phyloP scores from a whole-genome alignment of 2,329 filamentous ascomycete species.

The Diaporthe sp. region DNA sequence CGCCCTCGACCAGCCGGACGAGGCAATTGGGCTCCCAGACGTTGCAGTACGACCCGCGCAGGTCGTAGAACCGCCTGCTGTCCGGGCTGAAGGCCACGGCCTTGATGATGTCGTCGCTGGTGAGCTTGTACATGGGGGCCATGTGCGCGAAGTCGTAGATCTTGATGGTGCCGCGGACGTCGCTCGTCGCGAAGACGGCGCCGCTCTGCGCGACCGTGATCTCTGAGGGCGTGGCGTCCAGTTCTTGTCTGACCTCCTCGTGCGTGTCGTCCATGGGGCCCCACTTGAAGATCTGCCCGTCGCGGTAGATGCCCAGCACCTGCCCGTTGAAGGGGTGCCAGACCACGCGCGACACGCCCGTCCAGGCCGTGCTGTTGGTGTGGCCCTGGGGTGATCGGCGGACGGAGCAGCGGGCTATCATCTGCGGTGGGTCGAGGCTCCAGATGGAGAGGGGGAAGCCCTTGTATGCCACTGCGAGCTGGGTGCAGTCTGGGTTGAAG shows the following conservation, averaged over 20 bases:
- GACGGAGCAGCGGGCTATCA: conserved; percentile 43
- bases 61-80: conserved; percentile 43
- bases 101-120: conserved; percentile 40
- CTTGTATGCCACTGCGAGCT: conserved; percentile 30
- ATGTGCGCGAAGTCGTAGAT: conserved; percentile 43
- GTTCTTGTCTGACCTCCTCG: conserved; percentile 41
- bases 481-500: conserved; percentile 34
- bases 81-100: conserved; percentile 42
- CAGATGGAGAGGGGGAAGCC: conserved; percentile 32
- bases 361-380: neutral
- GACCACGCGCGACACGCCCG: conserved; percentile 38
- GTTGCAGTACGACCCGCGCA: conserved; percentile 43
- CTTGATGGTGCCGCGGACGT: conserved; percentile 41
- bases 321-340: conserved; percentile 45
- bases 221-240: conserved; percentile 28
- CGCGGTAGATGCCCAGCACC: conserved; percentile 44
- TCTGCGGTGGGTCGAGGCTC: conserved; percentile 42
- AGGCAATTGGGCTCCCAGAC: conserved; percentile 46
- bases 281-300: conserved; percentile 47
- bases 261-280: conserved; percentile 42
- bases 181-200: conserved; percentile 41
- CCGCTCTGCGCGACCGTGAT: conserved; percentile 40
- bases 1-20: conserved; percentile 37
- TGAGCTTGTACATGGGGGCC: conserved; percentile 43
- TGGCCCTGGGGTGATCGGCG: conserved; percentile 25